These are phyloP conservation scores for Leccinum ochraceum DNA, from an alignment of 768 basidiomycete genomes.

Conservation along the genomic window DNA sequence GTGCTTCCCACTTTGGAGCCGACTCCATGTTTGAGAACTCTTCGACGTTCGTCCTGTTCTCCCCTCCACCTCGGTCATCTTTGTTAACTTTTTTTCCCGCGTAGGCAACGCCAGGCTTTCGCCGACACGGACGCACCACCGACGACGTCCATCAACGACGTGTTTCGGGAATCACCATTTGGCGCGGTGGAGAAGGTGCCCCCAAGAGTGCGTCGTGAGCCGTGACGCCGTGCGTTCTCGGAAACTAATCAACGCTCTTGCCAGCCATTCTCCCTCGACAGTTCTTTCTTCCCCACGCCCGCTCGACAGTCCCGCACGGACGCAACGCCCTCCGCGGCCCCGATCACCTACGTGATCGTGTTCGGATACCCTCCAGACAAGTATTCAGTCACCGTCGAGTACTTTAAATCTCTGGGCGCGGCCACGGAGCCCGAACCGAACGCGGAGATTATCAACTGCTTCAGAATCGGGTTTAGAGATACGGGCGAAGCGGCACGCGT, in stretches of 20 bases:
- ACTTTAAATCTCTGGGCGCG: conserved; percentile 73
- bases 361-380: conserved; percentile 89
- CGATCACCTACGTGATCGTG: conserved; percentile 67
- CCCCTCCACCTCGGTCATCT: not conserved
- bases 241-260: not conserved
- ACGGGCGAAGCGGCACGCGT: conserved; percentile 76
- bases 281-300: conserved; percentile 15
- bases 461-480: conserved; percentile 73
- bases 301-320: conserved; percentile 25
- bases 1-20: conserved; percentile 74
- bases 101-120: conserved; percentile 59
- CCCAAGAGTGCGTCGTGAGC: conserved; percentile 22
- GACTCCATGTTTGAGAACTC: conserved; percentile 84
- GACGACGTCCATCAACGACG: conserved; percentile 71
- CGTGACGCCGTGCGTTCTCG: not conserved
- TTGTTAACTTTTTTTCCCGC: too few relatives aligned
- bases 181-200: conserved; percentile 29
- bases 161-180: conserved; percentile 53
- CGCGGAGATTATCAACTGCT: conserved; percentile 74
- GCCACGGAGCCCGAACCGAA: conserved; percentile 69
- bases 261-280: conserved; percentile 27
- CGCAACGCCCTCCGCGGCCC: conserved; percentile 33
- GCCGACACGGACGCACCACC: conserved; percentile 84
- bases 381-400: conserved; percentile 68
- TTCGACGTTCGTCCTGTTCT: conserved; percentile 22